Conservation (phyloP, 1,284 basidiomycete species). For the Ceratobasidium theobromae region DNA sequence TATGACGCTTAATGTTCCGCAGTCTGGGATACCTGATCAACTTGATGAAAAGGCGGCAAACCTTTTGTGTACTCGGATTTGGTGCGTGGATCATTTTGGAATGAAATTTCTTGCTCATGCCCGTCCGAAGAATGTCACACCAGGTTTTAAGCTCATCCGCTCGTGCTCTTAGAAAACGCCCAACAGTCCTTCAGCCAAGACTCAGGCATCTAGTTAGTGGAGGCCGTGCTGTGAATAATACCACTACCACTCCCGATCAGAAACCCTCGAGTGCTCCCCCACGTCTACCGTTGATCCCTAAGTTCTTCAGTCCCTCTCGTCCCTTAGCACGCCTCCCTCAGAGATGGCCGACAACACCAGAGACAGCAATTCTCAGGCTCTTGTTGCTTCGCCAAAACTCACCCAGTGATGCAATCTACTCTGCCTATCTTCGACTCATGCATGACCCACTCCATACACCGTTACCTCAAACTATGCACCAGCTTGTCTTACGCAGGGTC, state of each 20-base stretch:
- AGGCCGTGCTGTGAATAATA: not conserved
- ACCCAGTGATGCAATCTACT: not conserved
- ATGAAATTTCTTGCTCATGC: not conserved
- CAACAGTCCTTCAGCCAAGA: not conserved
- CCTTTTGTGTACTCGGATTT: not conserved
- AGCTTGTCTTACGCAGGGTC: conserved; percentile 5
- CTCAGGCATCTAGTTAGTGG: not conserved
- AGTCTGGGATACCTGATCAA: too few species aligned
- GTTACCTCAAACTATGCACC: conserved; percentile 18
- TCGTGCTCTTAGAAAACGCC: conserved; percentile 19
- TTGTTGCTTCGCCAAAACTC: conserved; percentile 11
- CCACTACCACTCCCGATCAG: not conserved
- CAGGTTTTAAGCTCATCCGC: conserved; percentile 8
- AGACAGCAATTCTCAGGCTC: conserved; percentile 14
- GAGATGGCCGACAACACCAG: conserved; percentile 17
- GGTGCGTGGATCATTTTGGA: not conserved
- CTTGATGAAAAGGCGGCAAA: conserved; percentile 11
- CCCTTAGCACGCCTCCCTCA: not conserved
- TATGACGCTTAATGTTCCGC: not conserved
- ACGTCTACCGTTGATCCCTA: too few species aligned
- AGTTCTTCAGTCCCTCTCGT: conserved; percentile 14
- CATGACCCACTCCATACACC: conserved; percentile 5
- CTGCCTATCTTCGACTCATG: conserved; percentile 18
- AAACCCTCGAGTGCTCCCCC: too few species aligned
- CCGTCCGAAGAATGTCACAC: conserved; percentile 7